Evolutionary conservation across 345 rosid species (phyloP).

Genomic region (Dimocarpus longan): DNA sequence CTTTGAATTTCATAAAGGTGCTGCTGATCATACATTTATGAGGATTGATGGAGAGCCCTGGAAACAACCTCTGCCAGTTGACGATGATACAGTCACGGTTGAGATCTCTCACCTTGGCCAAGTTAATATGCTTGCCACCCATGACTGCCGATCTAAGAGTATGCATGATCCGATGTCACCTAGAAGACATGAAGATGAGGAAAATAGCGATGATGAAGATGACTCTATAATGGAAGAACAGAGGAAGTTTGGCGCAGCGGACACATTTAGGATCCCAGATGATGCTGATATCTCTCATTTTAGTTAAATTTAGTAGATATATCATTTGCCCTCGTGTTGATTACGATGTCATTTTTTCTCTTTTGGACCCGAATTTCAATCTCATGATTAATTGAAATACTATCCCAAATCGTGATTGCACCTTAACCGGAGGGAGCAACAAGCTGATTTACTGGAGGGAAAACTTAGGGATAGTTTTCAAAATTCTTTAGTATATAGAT

Average conservation of each 20-base stretch:
- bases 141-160: constrained; percentile 62
- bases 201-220: constrained; percentile 36
- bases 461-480: not conserved
- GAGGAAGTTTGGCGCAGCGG: constrained; percentile 90
- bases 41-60: constrained; percentile 95
- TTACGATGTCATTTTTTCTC: not conserved
- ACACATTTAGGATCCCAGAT: constrained; percentile 84
- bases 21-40: constrained; percentile 72
- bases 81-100: constrained; percentile 74
- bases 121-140: constrained; percentile 89
- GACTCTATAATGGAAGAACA: constrained; percentile 47
- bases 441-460: not conserved
- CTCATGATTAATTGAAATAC: no score
- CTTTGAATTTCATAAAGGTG: constrained; percentile 79
- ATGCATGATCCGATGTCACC: constrained; percentile 41
- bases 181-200: constrained; percentile 36
- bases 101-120: constrained; percentile 88
- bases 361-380: not conserved
- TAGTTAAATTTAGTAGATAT: constrained; percentile 40
- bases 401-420: not conserved
- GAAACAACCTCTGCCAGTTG: constrained; percentile 77
- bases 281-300: constrained; percentile 73
- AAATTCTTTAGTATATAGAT: not conserved
- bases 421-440: not conserved
- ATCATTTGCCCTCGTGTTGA: not conserved